Percentiles rank a stretch among this genome's conserved stretches.
Evolutionary conservation across 2,329 filamentous ascomycete species (phyloP).

Genomic region (Fusarium azukiicola): DNA sequence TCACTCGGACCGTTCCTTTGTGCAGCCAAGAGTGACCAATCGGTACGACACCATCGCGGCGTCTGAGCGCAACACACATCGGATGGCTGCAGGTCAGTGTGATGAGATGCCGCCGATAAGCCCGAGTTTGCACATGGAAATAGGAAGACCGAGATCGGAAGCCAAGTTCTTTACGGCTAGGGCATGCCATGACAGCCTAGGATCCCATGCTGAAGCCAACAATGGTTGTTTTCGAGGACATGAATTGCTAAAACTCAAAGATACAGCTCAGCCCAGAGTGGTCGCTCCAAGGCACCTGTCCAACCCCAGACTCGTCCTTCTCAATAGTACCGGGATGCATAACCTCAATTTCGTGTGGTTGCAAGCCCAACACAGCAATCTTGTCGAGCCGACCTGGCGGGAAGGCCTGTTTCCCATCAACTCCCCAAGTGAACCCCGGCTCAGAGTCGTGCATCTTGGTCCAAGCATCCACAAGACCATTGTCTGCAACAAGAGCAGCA

Average conservation of each 20-base stretch:
- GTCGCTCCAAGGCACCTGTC: constrained; percentile 22
- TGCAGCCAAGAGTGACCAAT: constrained; percentile 6
- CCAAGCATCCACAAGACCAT: constrained; percentile 62
- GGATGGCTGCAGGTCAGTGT: neutral
- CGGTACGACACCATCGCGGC: constrained; percentile 13
- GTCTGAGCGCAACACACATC: constrained; percentile 11
- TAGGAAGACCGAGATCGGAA: neutral
- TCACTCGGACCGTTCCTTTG: constrained; percentile 12
- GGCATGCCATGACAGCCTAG: neutral
- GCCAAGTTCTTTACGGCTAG: neutral
- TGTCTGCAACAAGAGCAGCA: constrained; percentile 53
- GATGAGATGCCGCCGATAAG: neutral
- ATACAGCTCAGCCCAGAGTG: constrained; percentile 28
- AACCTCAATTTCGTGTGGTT: constrained; percentile 40
- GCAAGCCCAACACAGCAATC: constrained; percentile 57
- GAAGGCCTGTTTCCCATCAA: constrained; percentile 57
- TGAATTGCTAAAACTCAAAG: neutral
- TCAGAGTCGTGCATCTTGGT: constrained; percentile 51
- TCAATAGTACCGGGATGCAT: constrained; percentile 33
- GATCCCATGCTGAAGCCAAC: neutral
- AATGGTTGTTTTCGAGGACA: neutral
- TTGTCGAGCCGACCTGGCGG: constrained; percentile 63
- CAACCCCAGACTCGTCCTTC: neutral
- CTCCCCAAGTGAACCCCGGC: constrained; percentile 63
- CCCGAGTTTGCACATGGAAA: constrained; percentile 1